These are phyloP conservation scores for Podosphaera fusca DNA, from an alignment of 2,329 filamentous ascomycete genomes.

Conservation along the genomic window DNA sequence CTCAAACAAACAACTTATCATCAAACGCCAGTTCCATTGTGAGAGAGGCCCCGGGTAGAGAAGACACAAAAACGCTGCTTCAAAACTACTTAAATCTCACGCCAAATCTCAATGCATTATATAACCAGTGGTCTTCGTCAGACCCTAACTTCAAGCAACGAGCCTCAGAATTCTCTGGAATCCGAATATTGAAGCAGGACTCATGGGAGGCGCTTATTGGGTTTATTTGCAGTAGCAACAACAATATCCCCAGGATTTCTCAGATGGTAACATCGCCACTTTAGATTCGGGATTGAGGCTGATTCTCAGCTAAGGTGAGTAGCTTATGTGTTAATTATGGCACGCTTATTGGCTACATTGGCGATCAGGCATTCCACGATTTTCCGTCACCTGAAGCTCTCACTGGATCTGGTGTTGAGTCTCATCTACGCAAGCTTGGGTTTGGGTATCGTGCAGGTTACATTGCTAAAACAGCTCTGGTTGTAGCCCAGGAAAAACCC, in stretches of 20 bases:
- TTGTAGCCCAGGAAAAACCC: conserved; percentile 44
- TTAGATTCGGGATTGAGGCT: neutral
- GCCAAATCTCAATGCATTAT: conserved; percentile 53
- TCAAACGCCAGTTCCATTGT: conserved; percentile 18
- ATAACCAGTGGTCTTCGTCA: conserved; percentile 63
- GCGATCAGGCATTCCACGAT: conserved; percentile 55
- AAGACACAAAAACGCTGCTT: conserved; percentile 53
- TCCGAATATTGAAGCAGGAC: conserved; percentile 83
- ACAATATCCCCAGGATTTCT: conserved; percentile 85
- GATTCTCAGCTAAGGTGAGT: conserved; percentile 30
- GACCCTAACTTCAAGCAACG: conserved; percentile 79
- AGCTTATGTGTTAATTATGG: conserved; percentile 81
- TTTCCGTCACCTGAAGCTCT: conserved; percentile 61
- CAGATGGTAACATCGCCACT: conserved; percentile 45
- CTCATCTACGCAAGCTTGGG: conserved; percentile 55
- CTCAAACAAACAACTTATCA: conserved; percentile 17
- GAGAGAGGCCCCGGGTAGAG: conserved; percentile 20
- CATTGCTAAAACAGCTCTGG: conserved; percentile 61
- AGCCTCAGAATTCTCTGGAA: conserved; percentile 68
- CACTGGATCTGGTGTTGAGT: conserved; percentile 52
- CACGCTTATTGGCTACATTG: conserved; percentile 45
- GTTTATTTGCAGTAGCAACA: conserved; percentile 98
- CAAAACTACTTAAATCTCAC: conserved; percentile 71
- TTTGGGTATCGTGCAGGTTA: conserved; percentile 94
- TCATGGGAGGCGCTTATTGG: conserved; percentile 84